phyloP scores from a whole-genome alignment of 306 rosid genomes.

The Luffa acutangula region DNA sequence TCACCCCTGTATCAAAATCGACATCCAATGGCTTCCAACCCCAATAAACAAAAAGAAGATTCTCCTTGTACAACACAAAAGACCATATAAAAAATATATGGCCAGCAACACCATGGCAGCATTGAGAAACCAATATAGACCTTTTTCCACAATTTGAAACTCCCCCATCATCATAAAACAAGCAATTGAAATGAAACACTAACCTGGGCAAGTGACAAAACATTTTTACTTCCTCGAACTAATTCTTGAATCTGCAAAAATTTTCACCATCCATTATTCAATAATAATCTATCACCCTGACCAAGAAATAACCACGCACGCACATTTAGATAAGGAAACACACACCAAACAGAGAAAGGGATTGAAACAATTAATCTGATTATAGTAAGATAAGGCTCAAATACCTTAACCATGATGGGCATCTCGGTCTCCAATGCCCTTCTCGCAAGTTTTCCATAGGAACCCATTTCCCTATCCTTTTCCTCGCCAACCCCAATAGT shows the following conservation, averaged over 20 bases:
- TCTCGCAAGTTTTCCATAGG: constrained; percentile 35
- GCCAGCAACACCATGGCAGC: neutral
- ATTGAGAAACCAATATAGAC: neutral
- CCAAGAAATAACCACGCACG: neutral
- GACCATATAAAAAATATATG: constrained; percentile 6
- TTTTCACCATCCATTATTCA: neutral
- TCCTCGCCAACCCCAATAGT: constrained; percentile 8
- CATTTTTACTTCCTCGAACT: constrained; percentile 28
- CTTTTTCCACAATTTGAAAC: constrained; percentile 9
- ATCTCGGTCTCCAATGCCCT: constrained; percentile 46
- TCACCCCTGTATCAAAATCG: neutral
- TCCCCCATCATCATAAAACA: neutral
- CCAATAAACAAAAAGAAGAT: neutral
- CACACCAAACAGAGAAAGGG: neutral
- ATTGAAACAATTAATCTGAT: constrained; percentile 10
- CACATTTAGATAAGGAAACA: neutral
- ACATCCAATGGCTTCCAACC: neutral
- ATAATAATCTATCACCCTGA: neutral
- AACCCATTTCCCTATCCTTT: constrained; percentile 32
- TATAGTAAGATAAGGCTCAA: neutral
- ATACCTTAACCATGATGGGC: constrained; percentile 57
- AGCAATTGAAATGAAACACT: neutral
- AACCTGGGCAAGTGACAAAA: constrained; percentile 54
- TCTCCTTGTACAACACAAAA: constrained; percentile 6
- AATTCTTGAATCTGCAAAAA: constrained; percentile 44